These are phyloP conservation scores for Pichia occidentalis DNA, from an alignment of 805 yeast species.

Conservation along the genomic window DNA sequence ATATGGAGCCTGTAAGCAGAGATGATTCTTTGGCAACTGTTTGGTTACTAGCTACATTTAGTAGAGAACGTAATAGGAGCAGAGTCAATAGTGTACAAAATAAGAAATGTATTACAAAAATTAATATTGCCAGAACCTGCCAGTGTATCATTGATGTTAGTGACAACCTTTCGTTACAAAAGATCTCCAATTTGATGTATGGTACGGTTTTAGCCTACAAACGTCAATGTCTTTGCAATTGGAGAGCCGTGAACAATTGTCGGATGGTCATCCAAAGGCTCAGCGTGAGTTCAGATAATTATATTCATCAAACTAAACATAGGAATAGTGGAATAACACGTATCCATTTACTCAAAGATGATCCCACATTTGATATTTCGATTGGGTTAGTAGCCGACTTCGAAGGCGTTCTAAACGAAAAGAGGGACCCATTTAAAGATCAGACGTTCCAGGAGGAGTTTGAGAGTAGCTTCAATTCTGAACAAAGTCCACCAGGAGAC, in stretches of 20 bases:
- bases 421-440: too few relatives aligned
- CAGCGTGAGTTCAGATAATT: background rate
- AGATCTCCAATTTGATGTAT: constrained; percentile 38
- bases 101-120: constrained; percentile 28
- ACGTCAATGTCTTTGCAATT: constrained; percentile 30
- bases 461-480: too few relatives aligned
- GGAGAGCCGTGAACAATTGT: constrained; percentile 12
- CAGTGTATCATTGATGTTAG: constrained; percentile 21
- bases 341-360: constrained; percentile 27
- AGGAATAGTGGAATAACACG: background rate
- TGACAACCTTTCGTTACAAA: constrained; percentile 26
- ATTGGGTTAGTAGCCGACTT: constrained; percentile 7
- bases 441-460: constrained; percentile 4
- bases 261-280: constrained; percentile 32
- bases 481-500: too few relatives aligned
- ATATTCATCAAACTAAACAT: background rate
- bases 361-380: constrained; percentile 28
- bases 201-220: constrained; percentile 45
- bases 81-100: constrained; percentile 19
- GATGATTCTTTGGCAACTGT: constrained; percentile 1
- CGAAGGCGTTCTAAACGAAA: too few relatives aligned
- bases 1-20: background rate
- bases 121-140: constrained; percentile 41
- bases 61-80: constrained; percentile 1
- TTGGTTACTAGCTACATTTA: constrained; percentile 10